These are phyloP conservation scores for Picocystis sp. DNA, from an alignment of 163 green algal species.

Conservation along the genomic window DNA sequence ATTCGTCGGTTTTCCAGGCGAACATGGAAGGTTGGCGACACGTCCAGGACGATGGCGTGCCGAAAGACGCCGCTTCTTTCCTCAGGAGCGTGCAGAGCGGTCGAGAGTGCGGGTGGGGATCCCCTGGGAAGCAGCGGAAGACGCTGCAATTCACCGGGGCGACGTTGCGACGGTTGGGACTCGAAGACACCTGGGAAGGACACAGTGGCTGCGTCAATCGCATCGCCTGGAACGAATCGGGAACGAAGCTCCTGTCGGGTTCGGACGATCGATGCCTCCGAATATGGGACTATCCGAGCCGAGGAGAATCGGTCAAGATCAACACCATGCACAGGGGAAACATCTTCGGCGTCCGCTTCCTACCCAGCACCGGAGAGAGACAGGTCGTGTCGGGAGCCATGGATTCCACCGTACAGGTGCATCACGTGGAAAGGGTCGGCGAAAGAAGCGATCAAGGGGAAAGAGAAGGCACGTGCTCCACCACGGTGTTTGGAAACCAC, in stretches of 20 bases:
- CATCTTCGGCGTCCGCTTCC: slow-evolving; percentile 70
- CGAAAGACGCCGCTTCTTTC: no score
- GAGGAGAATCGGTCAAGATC: slow-evolving; percentile 23
- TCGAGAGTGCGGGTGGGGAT: no score
- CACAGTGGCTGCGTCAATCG: slow-evolving; percentile 55
- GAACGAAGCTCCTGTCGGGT: slow-evolving; percentile 48
- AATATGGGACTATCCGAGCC: neutral
- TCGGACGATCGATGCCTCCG: slow-evolving; percentile 40
- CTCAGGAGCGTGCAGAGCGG: no score
- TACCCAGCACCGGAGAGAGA: slow-evolving; percentile 37
- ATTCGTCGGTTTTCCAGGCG: no score
- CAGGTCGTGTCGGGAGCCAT: slow-evolving; percentile 45
- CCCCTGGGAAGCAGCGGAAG: no score
- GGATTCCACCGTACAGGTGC: slow-evolving; percentile 60
- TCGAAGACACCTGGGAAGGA: neutral
- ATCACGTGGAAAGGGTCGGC: slow-evolving; percentile 21
- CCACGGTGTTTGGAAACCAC: slow-evolving; percentile 30
- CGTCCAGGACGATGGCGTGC: no score
- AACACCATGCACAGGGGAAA: slow-evolving; percentile 57
- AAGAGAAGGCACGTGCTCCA: slow-evolving; percentile 7
- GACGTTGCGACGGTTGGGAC: no score
- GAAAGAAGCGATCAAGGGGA: neutral
- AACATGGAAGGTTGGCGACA: no score
- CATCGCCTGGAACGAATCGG: slow-evolving; percentile 54
- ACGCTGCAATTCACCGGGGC: no score